Evolutionary conservation across 805 yeast species (phyloP).

Genomic region (Candida qinlingensis): DNA sequence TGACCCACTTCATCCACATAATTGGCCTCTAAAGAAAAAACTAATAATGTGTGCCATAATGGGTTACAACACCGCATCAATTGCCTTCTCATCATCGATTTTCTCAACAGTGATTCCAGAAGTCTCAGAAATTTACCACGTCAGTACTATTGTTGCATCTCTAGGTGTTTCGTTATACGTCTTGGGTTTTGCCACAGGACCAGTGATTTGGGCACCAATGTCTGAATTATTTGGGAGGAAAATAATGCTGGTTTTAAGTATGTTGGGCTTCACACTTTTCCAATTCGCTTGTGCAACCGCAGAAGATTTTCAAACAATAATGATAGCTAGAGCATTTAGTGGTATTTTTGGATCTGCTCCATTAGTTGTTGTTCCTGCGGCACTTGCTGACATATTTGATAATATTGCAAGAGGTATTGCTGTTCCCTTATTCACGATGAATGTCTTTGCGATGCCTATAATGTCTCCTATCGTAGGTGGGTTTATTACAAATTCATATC

Average conservation of each 20-base stretch:
- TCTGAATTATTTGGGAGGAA: conserved; percentile 74
- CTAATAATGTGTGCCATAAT: conserved; percentile 35
- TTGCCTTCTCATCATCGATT: conserved; percentile 77
- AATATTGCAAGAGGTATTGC: conserved; percentile 69
- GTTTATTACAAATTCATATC: conserved; percentile 48
- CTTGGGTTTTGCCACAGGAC: conserved; percentile 90
- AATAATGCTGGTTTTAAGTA: conserved; percentile 49
- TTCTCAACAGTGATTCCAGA: conserved; percentile 57
- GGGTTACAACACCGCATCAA: conserved; percentile 43
- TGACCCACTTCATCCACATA: conserved; percentile 78
- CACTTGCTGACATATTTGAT: conserved; percentile 76
- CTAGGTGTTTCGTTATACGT: conserved; percentile 79
- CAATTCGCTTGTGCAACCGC: conserved; percentile 73
- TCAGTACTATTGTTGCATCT: conserved; percentile 62
- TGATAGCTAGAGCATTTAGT: conserved; percentile 74
- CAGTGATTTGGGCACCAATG: conserved; percentile 83
- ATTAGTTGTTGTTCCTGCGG: conserved; percentile 80
- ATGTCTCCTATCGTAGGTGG: conserved; percentile 76
- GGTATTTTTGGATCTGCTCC: conserved; percentile 85
- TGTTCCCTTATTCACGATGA: conserved; percentile 63
- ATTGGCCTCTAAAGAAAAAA: conserved; percentile 56
- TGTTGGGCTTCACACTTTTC: conserved; percentile 53
- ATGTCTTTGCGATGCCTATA: conserved; percentile 76
- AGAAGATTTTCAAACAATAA: conserved; percentile 68
- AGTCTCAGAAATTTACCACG: conserved; percentile 46